phyloP scores from a whole-genome alignment of 768 basidiomycete species.

The Pulveroboletus sp. region DNA sequence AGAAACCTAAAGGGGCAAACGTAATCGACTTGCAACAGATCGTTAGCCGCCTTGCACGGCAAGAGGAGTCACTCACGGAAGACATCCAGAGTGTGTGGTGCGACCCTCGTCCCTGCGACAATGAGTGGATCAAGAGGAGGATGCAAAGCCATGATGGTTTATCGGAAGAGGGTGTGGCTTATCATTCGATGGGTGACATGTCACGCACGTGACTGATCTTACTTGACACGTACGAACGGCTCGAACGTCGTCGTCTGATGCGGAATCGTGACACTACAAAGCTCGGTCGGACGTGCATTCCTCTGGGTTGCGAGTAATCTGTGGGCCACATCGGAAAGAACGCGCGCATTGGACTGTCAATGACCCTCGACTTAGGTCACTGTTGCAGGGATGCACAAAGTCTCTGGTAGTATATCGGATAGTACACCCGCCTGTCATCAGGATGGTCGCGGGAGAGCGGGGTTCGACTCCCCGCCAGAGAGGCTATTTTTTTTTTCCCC shows the following conservation, averaged over 20 bases:
- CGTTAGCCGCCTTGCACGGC: background rate
- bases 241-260: too few relatives aligned
- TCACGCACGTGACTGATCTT: too few relatives aligned
- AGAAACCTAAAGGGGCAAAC: constrained; percentile 76
- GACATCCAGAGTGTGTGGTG: constrained; percentile 77
- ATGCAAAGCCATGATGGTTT: constrained; percentile 63
- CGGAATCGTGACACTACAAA: too few relatives aligned
- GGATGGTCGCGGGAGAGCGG: constrained; percentile 35
- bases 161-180: too few relatives aligned
- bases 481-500: constrained; percentile 14
- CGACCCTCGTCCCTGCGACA: constrained; percentile 51
- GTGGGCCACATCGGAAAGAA: too few relatives aligned
- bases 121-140: constrained; percentile 64
- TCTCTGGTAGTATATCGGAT: constrained; percentile 49
- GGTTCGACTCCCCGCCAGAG: constrained; percentile 47
- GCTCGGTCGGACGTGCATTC: too few relatives aligned
- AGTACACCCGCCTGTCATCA: constrained; percentile 48
- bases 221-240: too few relatives aligned
- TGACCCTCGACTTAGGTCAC: too few relatives aligned
- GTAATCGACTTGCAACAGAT: constrained; percentile 60
- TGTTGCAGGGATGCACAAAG: too few relatives aligned
- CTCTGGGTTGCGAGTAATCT: too few relatives aligned
- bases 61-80: constrained; percentile 48
- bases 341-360: too few relatives aligned
- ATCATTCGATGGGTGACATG: too few relatives aligned